Base-by-base conservation (phyloP, 2,329 filamentous ascomycete genomes). In the Phialophora chinensis region DNA sequence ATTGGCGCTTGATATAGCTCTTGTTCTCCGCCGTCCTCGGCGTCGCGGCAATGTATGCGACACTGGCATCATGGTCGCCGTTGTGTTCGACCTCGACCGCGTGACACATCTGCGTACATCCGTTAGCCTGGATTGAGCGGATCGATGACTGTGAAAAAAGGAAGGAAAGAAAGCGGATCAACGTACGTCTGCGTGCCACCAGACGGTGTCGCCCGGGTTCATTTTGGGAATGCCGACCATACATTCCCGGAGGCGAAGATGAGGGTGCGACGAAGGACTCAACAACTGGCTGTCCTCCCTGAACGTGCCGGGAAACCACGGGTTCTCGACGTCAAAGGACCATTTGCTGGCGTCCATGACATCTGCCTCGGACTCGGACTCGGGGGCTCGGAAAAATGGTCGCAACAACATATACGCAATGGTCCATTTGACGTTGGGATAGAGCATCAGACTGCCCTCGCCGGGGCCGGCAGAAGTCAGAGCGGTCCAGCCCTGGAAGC, bases 401-500 rank as follows among this genome's bases (percentile, higher is more conserved):
- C 79, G 74, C n/a, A 82, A 73, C 8, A 82, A 68, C 53, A 81
- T 65, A 63, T 82, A 82, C 2, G 79, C 76, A 12, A 81, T 75
- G 14, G 73, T 74, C 2, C 70, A 72, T 8, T 73, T 72, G 23
- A 81, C 72, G 63, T 80, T 76, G 0, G 80, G 80, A 61, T 79
- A 80, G 4, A 82, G 62, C 66, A 81, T 71, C 31, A 82, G 66
- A 2, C 75, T 79, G 11, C 80, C 80, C 66, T 80, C 76, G 6
- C 72, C 67, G 1, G 75, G 69, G 1, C 71, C 76, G 1, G 77
- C 75, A 4, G 71, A 72, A 0, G 79, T 81, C 20, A 81, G 72
- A 2, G 79, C 80, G 3, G 79, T 81, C 80, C 79, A 82, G 38
- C 79, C 80, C 68, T 81, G 79, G 68, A 77, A 81, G 5, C 74